Evolutionary conservation across 352 stramenopile genomes (phyloP), one percentile per base, ranked within the genome.

Genomic region (Pythium aquatile): DNA sequence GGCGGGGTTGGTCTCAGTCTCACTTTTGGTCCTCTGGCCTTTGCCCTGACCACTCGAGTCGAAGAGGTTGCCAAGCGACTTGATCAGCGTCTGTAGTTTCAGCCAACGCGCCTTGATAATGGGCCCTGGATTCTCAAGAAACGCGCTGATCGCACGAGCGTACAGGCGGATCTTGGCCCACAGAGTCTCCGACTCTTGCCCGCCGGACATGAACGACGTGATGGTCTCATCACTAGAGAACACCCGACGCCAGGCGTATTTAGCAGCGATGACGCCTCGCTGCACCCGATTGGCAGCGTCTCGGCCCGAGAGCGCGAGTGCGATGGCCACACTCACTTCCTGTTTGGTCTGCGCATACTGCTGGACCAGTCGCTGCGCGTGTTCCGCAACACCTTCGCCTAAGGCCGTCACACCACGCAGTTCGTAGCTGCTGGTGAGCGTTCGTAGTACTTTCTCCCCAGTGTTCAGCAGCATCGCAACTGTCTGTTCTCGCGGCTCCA

Each of bases 391-490:
- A 7, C 70, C 65, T 6, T 67, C 69, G 14, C 71, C 76, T 48
- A 70, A 77, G 11, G 73, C 65, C 17, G 75, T 69, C 29, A 84
- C 74, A 0, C 77, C 77, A 35, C 73, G 66, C 33, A 86, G 56
- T 40, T 86, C 77, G 32, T 84, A 78, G 37, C 72, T 77, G 57
- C 73, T 86, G 16, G 68, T 68, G 2, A 81, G 66, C 6, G 65
- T 72, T 40, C 73, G 78, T 1, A 86, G 52, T 13, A 84, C 32
- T 6, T 58, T 62, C 52, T 84, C 68, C 6, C 83, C 37, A 55
- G 82, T 86, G n/a, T 73, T 78, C 29, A 84, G 54, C 49, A 81
- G 73, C 55, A 82, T 65, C 17, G 71, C 32, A 0, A 80, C 40
- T 1, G 71, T 66, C 33, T 82, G 62, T 14, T 67, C 39, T 40